phyloP scores from a whole-genome alignment of 345 rosid species.

The Streptanthus diversifolius region DNA sequence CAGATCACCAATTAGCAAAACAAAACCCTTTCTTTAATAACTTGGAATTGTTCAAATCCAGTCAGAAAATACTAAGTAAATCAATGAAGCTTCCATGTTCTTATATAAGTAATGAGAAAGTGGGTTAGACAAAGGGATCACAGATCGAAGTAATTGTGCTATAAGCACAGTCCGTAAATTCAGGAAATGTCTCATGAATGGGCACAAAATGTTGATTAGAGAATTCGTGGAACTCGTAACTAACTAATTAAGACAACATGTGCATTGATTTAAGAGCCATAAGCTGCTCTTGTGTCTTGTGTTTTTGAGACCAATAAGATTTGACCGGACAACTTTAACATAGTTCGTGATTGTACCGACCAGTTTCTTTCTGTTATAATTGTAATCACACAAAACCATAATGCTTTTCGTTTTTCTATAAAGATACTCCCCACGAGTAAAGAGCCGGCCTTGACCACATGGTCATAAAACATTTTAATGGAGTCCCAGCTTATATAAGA shows the following conservation, averaged over 20 bases:
- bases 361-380: slow-evolving; percentile 23
- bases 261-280: slow-evolving; percentile 22
- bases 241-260: slow-evolving; percentile 7
- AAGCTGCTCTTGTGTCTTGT: slow-evolving; percentile 28
- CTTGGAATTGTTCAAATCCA: slow-evolving; percentile 23
- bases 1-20: not conserved
- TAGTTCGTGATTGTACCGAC: slow-evolving; percentile 25
- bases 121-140: slow-evolving; percentile 4
- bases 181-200: slow-evolving; percentile 28
- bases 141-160: slow-evolving; percentile 5
- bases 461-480: too few relatives aligned
- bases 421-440: slow-evolving; percentile 32
- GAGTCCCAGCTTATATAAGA: too few relatives aligned
- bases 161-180: slow-evolving; percentile 2
- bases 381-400: slow-evolving; percentile 3
- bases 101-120: slow-evolving; percentile 21
- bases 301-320: slow-evolving; percentile 26
- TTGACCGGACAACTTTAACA: slow-evolving; percentile 28
- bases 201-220: slow-evolving; percentile 23
- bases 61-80: not conserved
- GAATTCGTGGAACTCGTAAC: not conserved
- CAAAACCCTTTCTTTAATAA: not conserved
- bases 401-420: slow-evolving; percentile 16
- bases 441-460: too few relatives aligned
- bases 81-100: slow-evolving; percentile 13